Evolutionary conservation across 768 basidiomycete genomes (phyloP).

Genomic region (Naganishia antarctica): DNA sequence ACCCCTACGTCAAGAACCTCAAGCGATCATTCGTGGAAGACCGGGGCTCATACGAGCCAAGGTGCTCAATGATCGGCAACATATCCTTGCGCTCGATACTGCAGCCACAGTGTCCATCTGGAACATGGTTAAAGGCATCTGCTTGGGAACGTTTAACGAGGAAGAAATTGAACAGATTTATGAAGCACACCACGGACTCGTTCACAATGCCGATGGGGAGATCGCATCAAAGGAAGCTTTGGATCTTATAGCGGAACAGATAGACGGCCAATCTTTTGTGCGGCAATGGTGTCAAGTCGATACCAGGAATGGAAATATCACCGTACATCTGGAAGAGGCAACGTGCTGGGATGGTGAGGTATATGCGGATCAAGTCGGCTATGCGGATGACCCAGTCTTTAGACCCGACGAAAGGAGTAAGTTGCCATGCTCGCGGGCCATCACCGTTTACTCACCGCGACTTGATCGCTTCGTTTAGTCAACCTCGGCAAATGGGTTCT

Average conservation of each 20-base stretch:
- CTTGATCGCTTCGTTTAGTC: constrained; percentile 57
- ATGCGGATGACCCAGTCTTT: constrained; percentile 58
- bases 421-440: constrained; percentile 43
- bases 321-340: constrained; percentile 75
- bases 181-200: constrained; percentile 52
- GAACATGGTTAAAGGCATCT: constrained; percentile 76
- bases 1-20: constrained; percentile 59
- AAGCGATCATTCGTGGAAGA: constrained; percentile 64
- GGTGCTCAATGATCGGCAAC: constrained; percentile 79
- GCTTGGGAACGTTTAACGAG: constrained; percentile 63
- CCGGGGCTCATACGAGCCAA: constrained; percentile 76
- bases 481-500: constrained; percentile 90
- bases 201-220: constrained; percentile 10
- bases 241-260: constrained; percentile 77
- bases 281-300: constrained; percentile 81
- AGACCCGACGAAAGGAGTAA: constrained; percentile 75
- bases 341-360: constrained; percentile 88
- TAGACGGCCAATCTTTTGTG: constrained; percentile 91
- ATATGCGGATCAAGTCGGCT: constrained; percentile 86
- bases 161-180: constrained; percentile 59
- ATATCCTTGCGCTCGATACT: constrained; percentile 85
- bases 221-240: constrained; percentile 59
- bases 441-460: constrained; percentile 29
- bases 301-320: constrained; percentile 80
- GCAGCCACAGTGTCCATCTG: constrained; percentile 82